Evolutionary conservation across 805 yeast genomes (phyloP).

Genomic region (Zygosaccharomyces kombuchaensis): DNA sequence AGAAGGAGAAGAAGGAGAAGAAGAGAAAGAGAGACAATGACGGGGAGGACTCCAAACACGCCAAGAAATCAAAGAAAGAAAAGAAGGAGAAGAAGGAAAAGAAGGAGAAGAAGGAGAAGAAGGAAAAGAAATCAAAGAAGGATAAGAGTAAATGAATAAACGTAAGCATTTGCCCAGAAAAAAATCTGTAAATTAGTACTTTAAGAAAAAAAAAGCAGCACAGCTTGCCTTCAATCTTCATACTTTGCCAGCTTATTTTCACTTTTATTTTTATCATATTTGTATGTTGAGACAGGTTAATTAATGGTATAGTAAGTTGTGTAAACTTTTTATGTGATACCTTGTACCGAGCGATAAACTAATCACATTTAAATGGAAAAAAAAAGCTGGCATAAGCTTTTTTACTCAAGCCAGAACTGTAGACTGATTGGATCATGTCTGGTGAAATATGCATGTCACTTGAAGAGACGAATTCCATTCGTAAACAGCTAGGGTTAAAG

Average conservation of each 20-base stretch:
- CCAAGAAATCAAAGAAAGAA: slow-evolving; percentile 36
- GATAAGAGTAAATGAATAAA: slow-evolving; percentile 8
- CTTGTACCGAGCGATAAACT: neutral
- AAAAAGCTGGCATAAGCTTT: neutral
- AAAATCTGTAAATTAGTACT: neutral
- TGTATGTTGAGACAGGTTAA: slow-evolving; percentile 1
- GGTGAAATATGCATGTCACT: slow-evolving; percentile 31
- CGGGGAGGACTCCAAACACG: slow-evolving; percentile 32
- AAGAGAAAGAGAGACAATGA: slow-evolving; percentile 34
- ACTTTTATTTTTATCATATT: neutral
- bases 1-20: slow-evolving; percentile 37
- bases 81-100: slow-evolving; percentile 37
- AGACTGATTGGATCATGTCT: slow-evolving; percentile 15
- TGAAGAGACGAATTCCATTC: slow-evolving; percentile 43
- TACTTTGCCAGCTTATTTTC: neutral
- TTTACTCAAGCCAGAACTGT: neutral
- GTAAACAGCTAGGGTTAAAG: slow-evolving; percentile 39
- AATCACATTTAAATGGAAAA: neutral
- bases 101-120: slow-evolving; percentile 35
- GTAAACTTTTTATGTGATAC: slow-evolving; percentile 3
- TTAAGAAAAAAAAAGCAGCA: slow-evolving; percentile 6
- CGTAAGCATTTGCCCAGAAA: neutral
- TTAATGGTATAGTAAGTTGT: slow-evolving; percentile 6
- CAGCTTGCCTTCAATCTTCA: neutral
- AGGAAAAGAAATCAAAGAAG: slow-evolving; percentile 16